Conservation (phyloP, 768 basidiomycete species). For the Termitomyces sp. region DNA sequence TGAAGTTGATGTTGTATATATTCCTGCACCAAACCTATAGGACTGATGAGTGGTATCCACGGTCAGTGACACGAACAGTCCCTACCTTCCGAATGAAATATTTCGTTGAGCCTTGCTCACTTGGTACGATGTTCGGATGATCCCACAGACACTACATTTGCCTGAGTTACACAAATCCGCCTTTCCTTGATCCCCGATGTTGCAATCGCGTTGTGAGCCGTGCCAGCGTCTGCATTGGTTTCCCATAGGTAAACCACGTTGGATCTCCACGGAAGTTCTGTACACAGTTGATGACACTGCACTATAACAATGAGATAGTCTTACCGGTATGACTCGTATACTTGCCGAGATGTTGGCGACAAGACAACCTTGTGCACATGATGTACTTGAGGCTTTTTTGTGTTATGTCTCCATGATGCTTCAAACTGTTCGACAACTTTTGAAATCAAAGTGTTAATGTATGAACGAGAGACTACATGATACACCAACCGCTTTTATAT, state of each 20-base stretch:
- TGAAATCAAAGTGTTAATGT: not conserved
- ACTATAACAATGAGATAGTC: conserved; percentile 2
- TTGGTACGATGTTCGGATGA: conserved; percentile 60
- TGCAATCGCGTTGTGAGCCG: conserved; percentile 61
- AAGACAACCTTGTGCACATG: conserved; percentile 60
- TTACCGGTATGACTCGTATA: conserved; percentile 59
- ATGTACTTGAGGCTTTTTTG: conserved; percentile 50
- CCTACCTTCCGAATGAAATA: conserved; percentile 65
- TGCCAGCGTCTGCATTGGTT: conserved; percentile 79
- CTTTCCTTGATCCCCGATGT: conserved; percentile 57
- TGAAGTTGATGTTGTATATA: conserved; percentile 73
- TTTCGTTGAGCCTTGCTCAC: conserved; percentile 61
- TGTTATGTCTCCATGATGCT: conserved; percentile 57
- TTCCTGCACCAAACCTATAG: conserved; percentile 61
- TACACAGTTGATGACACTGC: not conserved
- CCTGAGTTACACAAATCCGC: conserved; percentile 46
- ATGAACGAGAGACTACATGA: not conserved
- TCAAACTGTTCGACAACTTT: conserved; percentile 65
- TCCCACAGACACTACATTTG: conserved; percentile 58
- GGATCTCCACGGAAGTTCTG: conserved; percentile 42
- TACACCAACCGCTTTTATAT: conserved; percentile 54
- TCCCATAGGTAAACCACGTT: conserved; percentile 38
- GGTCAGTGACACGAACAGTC: not conserved
- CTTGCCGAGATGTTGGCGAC: conserved; percentile 40
- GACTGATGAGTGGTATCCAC: not conserved